Base-by-base conservation (phyloP, 75 land plant species). In the Chamaecyparis obtusa region DNA sequence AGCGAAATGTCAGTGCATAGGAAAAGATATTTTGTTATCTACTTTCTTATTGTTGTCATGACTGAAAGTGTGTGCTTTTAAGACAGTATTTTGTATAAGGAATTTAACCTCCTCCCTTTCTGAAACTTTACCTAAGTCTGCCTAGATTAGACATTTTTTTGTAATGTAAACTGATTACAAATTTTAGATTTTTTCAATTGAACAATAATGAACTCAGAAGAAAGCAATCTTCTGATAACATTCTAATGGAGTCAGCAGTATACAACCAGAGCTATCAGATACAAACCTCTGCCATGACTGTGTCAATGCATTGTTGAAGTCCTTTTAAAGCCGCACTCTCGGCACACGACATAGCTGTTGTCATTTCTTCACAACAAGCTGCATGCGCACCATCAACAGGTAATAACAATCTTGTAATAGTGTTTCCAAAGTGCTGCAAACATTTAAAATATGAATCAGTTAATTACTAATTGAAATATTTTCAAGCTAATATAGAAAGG, bases 321-420 rank as follows among this genome's bases (percentile, higher is more conserved):
- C 99, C 99, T 89, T 94, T 98, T 86, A 94, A 91, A 33, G 97
- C 99, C 87, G 99, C 96, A 85, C 87, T 86, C 88, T 98, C 99
- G 27, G 97, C 95, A 88, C 90, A 93, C 13, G 97, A 93, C 96
- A 98, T 97, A 17, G 99, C 92, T 76, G 97, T 92, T 32, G 96
- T 92, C 97, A 98, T 97, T 88, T 98, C 99, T 92, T 98, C 99
- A 87, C 95, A 95, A 37, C 96, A 94, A 46, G 99, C 92, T 89
- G 99, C 96, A 95, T 98, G 99, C n/a, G 99, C 99, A 86, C 99
- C 99, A 92, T 98, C 99, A 67, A 98, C 96, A 84, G 99, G 99
- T 32, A 97, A 91, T 44, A 98, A 89, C 75, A 94, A 93, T 84
- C 99, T 93, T 75, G 99, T 93, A 82, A 98, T 94, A 27, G 96